Base-by-base conservation (phyloP, 345 rosid genomes). In the Barbarea vulgaris region DNA sequence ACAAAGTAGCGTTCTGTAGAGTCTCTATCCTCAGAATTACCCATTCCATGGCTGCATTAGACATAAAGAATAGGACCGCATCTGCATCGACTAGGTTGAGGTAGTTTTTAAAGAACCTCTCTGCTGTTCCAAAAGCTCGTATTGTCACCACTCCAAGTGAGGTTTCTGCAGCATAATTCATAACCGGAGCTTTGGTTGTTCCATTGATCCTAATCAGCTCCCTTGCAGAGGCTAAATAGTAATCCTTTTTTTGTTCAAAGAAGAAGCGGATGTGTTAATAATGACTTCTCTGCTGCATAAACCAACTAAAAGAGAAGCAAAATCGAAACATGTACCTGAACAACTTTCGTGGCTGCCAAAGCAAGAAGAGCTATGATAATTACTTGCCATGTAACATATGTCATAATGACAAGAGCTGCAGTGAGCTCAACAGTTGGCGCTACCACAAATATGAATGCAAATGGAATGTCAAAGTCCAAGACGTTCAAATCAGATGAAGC, bases 111-210 rank as follows among this genome's bases (percentile, higher is more conserved):
- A 78, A 88, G 87, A 89, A 94, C 70, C 85, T 84, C 27, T 91
- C 91, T 25, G 21, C 83, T 57, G 69, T 80, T 73, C 87, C 83
- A 41, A 91, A 94, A 60, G 96, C 93, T 83, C 97, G 85, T 69
- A 94, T 85, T n/a, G 97, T 91, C 60, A 85, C 82, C 37, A 84
- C 91, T 44, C 96, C 95, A 2, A 83, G 93, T 55, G 96, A 87
- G 64, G 98, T 91, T 85, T 94, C 97, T 2, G 96, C 82, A 57
- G 93, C 91, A 72, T 81, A 87, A 56, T 88, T 94, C 96, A 91
- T 88, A 15, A 94, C 87, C 6, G 98, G 98, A 63, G 98, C 96
- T 75, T 94, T 94, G 25, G 97, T 94, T 12, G 93, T 94, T 70
- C 97, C 97, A 6, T 86, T 94, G 64, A 94, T 91, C 75, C 98